phyloP scores from a whole-genome alignment of 176 grass and related monocot genomes.

The Pharus latifolius region DNA sequence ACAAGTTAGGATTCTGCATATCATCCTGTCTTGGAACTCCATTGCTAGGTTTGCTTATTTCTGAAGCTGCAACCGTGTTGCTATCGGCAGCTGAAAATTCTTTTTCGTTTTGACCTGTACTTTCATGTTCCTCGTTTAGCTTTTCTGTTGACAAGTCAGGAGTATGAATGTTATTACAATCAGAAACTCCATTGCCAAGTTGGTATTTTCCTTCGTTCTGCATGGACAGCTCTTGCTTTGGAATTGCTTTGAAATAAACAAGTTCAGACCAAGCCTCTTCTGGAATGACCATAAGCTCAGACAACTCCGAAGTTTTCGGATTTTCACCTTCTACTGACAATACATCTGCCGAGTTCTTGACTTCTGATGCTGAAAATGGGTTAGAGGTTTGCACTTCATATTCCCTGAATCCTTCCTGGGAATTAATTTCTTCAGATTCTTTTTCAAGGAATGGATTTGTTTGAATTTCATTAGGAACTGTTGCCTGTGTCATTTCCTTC shows the following conservation, averaged over 20 bases:
- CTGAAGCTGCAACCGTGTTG: constrained; percentile 3
- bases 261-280: constrained; percentile 39
- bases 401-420: constrained; percentile 4
- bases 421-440: constrained; percentile 2
- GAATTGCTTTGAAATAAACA: constrained; percentile 22
- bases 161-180: neutral
- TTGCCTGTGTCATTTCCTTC: constrained; percentile 20
- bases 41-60: constrained; percentile 19
- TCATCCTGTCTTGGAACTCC: neutral
- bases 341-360: neutral
- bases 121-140: neutral
- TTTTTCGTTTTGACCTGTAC: neutral
- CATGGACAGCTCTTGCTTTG: constrained; percentile 15
- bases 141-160: constrained; percentile 7
- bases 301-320: neutral
- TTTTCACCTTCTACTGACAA: constrained; percentile 18
- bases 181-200: neutral
- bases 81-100: neutral
- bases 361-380: constrained; percentile 15
- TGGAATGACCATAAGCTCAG: constrained; percentile 35
- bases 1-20: neutral
- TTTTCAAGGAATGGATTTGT: neutral
- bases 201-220: constrained; percentile 10
- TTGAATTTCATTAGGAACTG: neutral
- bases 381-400: constrained; percentile 4